Percentiles rank a stretch among this genome's conserved stretches.
Evolutionary conservation across 2,329 filamentous ascomycete species (phyloP).

Genomic region (Aspergillus brunneoviolaceus): DNA sequence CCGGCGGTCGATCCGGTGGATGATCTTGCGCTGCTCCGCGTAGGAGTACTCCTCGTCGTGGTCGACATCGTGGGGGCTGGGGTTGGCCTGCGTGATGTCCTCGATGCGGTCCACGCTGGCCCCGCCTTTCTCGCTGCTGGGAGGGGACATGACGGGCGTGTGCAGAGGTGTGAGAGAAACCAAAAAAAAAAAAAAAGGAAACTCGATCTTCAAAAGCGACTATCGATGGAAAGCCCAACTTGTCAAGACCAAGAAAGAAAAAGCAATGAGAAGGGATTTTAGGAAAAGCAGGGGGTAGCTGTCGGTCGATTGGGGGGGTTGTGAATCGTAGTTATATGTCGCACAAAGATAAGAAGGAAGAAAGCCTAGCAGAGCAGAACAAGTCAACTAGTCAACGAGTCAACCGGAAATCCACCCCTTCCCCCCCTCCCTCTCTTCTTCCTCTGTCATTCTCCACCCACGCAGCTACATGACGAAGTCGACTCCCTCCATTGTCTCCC

Average conservation of each 20-base stretch:
- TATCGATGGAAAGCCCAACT: background rate
- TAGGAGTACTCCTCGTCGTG: slow-evolving; percentile 50
- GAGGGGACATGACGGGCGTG: background rate
- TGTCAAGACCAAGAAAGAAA: background rate
- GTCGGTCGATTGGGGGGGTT: too few species aligned
- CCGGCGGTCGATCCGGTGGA: slow-evolving; percentile 66
- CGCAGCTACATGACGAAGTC: background rate
- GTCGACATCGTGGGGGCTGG: slow-evolving; percentile 14
- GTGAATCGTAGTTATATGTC: background rate
- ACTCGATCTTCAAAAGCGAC: too few species aligned
- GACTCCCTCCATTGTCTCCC: background rate
- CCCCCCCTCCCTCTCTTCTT: too few species aligned
- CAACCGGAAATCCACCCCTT: too few species aligned
- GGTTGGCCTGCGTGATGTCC: slow-evolving; percentile 12
- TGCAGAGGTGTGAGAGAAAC: too few species aligned
- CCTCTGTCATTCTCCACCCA: too few species aligned
- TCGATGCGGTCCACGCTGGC: slow-evolving; percentile 18
- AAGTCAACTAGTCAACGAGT: too few species aligned
- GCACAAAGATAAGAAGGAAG: background rate
- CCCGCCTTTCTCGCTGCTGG: slow-evolving; percentile 9
- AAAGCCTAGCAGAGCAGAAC: too few species aligned
- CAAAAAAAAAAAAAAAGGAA: too few species aligned
- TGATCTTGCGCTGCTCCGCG: slow-evolving; percentile 65
- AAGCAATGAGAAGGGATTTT: background rate
- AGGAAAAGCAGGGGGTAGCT: background rate